Percentiles rank a stretch among this genome's conserved stretches.
Evolutionary conservation across 768 basidiomycete genomes (phyloP).

Genomic region (Russula brevipes): DNA sequence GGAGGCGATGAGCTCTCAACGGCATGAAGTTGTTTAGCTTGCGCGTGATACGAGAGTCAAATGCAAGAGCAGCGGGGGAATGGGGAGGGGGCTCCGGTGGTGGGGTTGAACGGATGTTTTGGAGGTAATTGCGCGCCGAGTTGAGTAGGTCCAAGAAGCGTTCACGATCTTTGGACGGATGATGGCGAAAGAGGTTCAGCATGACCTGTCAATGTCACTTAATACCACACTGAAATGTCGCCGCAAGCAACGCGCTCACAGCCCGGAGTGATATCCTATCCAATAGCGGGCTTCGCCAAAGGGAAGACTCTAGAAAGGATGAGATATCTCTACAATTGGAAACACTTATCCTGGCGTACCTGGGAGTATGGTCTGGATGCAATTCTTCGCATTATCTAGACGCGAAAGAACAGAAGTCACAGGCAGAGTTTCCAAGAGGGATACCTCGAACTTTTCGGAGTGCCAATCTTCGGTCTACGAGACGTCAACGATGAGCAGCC

Average conservation of each 20-base stretch:
- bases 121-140: constrained; percentile 40
- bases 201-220: constrained; percentile 36
- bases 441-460: constrained; percentile 80
- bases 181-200: constrained; percentile 45
- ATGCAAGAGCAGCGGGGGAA: constrained; percentile 50
- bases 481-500: constrained; percentile 21
- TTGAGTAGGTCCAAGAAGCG: constrained; percentile 38
- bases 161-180: constrained; percentile 36
- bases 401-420: constrained; percentile 47
- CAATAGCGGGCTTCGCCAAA: constrained; percentile 17
- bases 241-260: constrained; percentile 9
- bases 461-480: constrained; percentile 82
- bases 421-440: constrained; percentile 60
- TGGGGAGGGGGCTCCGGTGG: constrained; percentile 35
- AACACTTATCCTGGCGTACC: not conserved
- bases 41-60: constrained; percentile 66
- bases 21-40: constrained; percentile 64
- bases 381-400: constrained; percentile 57
- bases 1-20: constrained; percentile 52
- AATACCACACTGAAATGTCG: not conserved
- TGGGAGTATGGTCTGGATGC: constrained; percentile 40
- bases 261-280: constrained; percentile 23
- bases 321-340: not conserved
- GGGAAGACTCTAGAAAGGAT: constrained; percentile 17
- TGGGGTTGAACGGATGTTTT: constrained; percentile 36